Evolutionary conservation across 306 rosid species (phyloP).

Genomic region (Gillenia trifoliata): DNA sequence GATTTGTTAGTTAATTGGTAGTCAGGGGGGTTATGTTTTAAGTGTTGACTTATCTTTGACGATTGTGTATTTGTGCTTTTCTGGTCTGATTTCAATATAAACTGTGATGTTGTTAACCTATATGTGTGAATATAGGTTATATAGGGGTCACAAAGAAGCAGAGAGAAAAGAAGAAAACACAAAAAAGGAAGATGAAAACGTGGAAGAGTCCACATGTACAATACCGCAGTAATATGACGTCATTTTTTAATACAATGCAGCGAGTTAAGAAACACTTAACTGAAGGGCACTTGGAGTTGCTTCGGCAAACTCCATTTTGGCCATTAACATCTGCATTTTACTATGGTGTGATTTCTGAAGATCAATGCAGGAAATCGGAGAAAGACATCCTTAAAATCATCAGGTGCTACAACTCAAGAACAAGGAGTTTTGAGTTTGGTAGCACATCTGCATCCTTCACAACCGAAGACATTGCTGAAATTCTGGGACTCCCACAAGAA

Average conservation of each 20-base stretch:
- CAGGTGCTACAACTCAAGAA: not conserved
- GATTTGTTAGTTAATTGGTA: too few relatives aligned
- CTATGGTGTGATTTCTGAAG: not conserved
- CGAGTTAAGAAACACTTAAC: too few relatives aligned
- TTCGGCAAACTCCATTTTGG: slow-evolving; percentile 4
- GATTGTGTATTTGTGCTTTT: not conserved
- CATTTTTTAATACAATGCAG: too few relatives aligned
- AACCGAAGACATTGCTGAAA: not conserved
- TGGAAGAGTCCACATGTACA: not conserved
- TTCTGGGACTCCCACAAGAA: not conserved
- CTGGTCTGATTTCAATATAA: too few relatives aligned
- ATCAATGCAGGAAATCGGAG: not conserved
- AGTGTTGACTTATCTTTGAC: too few relatives aligned
- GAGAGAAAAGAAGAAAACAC: not conserved
- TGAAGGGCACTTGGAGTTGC: not conserved
- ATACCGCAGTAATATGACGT: not conserved
- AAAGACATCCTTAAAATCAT: not conserved
- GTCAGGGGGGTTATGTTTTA: too few relatives aligned
- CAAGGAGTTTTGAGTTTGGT: slow-evolving; percentile 4
- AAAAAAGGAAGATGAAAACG: not conserved
- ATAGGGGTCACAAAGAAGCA: not conserved
- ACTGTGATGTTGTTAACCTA: not conserved
- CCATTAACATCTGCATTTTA: slow-evolving; percentile 6
- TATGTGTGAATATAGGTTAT: not conserved
- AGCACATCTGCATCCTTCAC: not conserved